Conservation (phyloP, 257 asterid genomes). For the Cinchona pubescens region DNA sequence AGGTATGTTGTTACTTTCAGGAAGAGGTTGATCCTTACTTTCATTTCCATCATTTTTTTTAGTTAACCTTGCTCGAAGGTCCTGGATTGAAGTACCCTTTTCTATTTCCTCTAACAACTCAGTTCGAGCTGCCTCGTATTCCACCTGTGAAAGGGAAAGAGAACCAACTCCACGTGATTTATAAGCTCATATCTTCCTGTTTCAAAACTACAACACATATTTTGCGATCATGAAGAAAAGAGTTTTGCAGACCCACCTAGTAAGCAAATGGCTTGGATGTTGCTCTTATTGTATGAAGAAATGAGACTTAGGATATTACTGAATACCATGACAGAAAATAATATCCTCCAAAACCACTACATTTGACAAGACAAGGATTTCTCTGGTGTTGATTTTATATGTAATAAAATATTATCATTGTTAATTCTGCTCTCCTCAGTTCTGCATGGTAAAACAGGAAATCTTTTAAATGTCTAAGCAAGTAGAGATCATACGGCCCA, state of each 20-base stretch:
- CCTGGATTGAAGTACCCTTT: conserved; percentile 65
- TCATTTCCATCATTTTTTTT: conserved; percentile 44
- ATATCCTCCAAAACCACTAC: not conserved
- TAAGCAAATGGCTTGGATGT: too few relatives aligned
- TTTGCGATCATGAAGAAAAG: not conserved
- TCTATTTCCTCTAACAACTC: conserved; percentile 83
- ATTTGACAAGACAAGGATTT: not conserved
- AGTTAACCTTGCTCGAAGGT: conserved; percentile 62
- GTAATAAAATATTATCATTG: not conserved
- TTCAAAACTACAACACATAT: not conserved
- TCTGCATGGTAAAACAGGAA: not conserved
- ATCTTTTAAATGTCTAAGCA: not conserved
- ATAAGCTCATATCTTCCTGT: not conserved
- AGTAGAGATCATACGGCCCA: not conserved
- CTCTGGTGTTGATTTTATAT: not conserved
- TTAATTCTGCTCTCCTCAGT: not conserved
- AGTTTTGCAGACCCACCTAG: too few relatives aligned
- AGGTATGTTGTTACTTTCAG: conserved; percentile 54
- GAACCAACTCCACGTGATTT: not conserved
- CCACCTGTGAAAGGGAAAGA: conserved; percentile 45
- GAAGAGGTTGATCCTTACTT: conserved; percentile 39
- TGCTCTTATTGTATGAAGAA: too few relatives aligned
- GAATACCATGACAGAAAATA: not conserved
- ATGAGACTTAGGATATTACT: not conserved
- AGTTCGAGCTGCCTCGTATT: conserved; percentile 89